These are phyloP conservation scores for Datura wrightii DNA, from an alignment of 257 asterid genomes.

Conservation along the genomic window DNA sequence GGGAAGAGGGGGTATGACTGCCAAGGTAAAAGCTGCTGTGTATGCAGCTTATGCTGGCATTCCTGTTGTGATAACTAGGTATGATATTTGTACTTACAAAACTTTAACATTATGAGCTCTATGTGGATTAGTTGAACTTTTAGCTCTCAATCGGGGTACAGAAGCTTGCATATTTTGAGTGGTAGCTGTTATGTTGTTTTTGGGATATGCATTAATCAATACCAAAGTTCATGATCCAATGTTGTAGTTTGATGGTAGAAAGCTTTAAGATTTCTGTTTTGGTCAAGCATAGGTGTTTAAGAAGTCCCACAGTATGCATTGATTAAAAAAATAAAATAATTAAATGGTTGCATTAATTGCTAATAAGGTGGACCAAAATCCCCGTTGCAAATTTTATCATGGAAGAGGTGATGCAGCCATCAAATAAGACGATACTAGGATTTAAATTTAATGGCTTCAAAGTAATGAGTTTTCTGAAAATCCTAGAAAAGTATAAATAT, in stretches of 20 bases:
- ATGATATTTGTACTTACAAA: background rate
- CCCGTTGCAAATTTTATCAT: background rate
- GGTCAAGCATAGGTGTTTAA: conserved; percentile 16
- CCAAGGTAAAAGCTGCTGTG: conserved; percentile 86
- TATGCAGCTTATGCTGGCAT: conserved; percentile 71
- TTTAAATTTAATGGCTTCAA: background rate
- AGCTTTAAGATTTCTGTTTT: conserved; percentile 13
- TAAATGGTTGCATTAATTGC: conserved; percentile 2
- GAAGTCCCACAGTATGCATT: background rate
- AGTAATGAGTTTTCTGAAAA: background rate
- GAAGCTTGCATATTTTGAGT: conserved; percentile 9
- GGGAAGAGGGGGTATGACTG: conserved; percentile 94
- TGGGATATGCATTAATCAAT: background rate
- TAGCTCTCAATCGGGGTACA: conserved; percentile 2
- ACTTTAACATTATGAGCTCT: background rate
- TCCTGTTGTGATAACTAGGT: conserved; percentile 86
- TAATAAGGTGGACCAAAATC: background rate
- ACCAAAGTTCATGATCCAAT: conserved; percentile 13
- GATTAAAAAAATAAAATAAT: background rate
- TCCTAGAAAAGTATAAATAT: background rate
- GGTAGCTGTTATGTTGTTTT: background rate
- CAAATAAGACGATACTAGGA: background rate
- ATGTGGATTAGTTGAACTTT: background rate
- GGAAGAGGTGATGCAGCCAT: background rate
- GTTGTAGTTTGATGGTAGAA: conserved; percentile 6